Evolutionary conservation across 140 eudicot species (phyloP).

Genomic region (Ambrosia hybrid): DNA sequence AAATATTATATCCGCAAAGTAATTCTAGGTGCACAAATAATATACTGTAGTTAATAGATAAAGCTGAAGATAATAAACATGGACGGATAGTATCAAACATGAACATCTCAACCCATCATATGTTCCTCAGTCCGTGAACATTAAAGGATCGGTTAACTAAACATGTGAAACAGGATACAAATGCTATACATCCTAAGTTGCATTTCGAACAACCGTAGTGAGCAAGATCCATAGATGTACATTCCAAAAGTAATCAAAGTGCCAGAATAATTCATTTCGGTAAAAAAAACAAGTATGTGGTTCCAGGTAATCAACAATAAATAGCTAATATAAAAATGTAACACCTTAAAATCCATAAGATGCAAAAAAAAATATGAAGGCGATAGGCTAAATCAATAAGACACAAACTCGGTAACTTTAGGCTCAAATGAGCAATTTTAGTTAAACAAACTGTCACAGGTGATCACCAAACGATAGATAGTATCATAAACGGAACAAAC

Average conservation of each 20-base stretch:
- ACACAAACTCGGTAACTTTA: conserved; percentile 11
- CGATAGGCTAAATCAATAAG: conserved; percentile 12
- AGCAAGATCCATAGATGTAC: too few species aligned
- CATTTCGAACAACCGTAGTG: neutral
- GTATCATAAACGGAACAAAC: too few species aligned
- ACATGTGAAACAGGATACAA: neutral
- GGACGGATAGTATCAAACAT: neutral
- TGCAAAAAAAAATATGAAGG: conserved; percentile 8
- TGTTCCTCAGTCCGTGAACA: neutral
- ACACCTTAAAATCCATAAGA: conserved; percentile 23
- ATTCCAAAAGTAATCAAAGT: too few species aligned
- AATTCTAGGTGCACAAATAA: neutral
- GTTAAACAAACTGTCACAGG: conserved; percentile 3
- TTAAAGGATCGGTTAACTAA: neutral
- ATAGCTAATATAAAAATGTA: neutral
- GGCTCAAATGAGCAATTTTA: conserved; percentile 17
- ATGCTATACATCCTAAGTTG: neutral
- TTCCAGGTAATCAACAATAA: neutral
- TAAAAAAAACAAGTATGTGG: neutral
- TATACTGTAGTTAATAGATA: conserved; percentile 9
- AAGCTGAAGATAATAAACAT: neutral
- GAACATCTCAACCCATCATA: neutral
- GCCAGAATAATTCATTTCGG: neutral
- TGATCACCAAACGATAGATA: neutral
- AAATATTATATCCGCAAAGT: neutral